Conservation (phyloP, 2,329 filamentous ascomycete species). For the Stachybotrys chartarum region DNA sequence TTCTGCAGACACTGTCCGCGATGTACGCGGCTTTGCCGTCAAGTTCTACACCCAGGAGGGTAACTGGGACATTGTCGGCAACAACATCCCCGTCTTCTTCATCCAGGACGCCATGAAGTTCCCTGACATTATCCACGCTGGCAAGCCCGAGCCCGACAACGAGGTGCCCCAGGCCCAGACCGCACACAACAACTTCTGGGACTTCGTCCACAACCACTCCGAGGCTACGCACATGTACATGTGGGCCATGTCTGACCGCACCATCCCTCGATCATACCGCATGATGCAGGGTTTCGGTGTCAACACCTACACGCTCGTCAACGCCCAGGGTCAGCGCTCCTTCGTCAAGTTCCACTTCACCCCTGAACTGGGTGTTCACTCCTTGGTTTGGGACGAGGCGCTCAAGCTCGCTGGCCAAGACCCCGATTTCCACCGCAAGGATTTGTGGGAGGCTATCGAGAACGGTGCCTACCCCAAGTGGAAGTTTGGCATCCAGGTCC, state of each 20-base stretch:
- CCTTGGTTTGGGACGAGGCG: constrained; percentile 73
- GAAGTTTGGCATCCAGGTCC: constrained; percentile 76
- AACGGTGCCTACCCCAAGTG: constrained; percentile 65
- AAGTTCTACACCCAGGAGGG: constrained; percentile 64
- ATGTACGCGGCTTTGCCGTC: constrained; percentile 72
- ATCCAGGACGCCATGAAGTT: constrained; percentile 72
- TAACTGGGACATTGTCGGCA: constrained; percentile 69
- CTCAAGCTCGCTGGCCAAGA: constrained; percentile 68
- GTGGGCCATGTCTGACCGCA: constrained; percentile 71
- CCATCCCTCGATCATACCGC: constrained; percentile 66
- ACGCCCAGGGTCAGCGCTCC: constrained; percentile 58
- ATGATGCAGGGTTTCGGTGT: constrained; percentile 88
- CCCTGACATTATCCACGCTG: constrained; percentile 55
- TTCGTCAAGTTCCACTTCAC: constrained; percentile 78
- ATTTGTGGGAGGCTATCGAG: constrained; percentile 68
- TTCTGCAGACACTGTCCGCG: constrained; percentile 74
- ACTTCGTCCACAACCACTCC: constrained; percentile 55
- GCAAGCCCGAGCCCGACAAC: constrained; percentile 63
- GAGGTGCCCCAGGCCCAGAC: constrained; percentile 65
- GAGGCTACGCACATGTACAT: constrained; percentile 74
- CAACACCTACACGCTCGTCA: constrained; percentile 67
- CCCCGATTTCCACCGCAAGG: constrained; percentile 76
- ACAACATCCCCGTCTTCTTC: constrained; percentile 71
- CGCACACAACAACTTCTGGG: constrained; percentile 73
- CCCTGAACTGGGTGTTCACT: constrained; percentile 68